Evolutionary conservation across 257 asterid genomes (phyloP).

Genomic region (Avicennia marina): DNA sequence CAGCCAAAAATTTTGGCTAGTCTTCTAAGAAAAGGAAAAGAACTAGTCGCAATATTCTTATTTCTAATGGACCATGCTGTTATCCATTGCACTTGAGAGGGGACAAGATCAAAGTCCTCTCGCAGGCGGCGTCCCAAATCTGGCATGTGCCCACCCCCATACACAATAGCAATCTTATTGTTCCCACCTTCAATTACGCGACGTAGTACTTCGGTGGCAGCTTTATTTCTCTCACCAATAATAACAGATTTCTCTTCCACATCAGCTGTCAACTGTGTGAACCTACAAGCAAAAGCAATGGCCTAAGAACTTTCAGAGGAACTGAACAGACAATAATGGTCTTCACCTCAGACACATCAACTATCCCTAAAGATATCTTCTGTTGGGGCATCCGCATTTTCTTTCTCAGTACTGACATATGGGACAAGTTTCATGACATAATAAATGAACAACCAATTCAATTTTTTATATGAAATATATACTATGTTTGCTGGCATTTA

Average conservation of each 20-base stretch:
- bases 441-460: no score
- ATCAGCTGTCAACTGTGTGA: constrained; percentile 67
- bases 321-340: no score
- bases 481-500: no score
- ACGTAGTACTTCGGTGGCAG: constrained; percentile 65
- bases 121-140: constrained; percentile 80
- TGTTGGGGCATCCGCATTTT: neutral
- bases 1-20: constrained; percentile 65
- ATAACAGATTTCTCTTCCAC: constrained; percentile 88
- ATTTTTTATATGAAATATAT: no score
- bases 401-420: neutral
- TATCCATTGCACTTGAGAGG: constrained; percentile 79
- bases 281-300: constrained; percentile 32
- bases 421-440: no score
- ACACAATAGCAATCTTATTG: constrained; percentile 80
- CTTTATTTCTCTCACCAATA: constrained; percentile 90
- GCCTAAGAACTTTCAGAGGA: no score
- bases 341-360: no score
- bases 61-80: constrained; percentile 89
- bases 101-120: constrained; percentile 76
- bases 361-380: no score
- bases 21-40: constrained; percentile 56
- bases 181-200: constrained; percentile 62
- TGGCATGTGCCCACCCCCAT: constrained; percentile 99
- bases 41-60: constrained; percentile 35